Evolutionary conservation across 768 basidiomycete genomes (phyloP), one percentile per base, ranked within the genome.

Genomic region (Psilocybe azurescens): DNA sequence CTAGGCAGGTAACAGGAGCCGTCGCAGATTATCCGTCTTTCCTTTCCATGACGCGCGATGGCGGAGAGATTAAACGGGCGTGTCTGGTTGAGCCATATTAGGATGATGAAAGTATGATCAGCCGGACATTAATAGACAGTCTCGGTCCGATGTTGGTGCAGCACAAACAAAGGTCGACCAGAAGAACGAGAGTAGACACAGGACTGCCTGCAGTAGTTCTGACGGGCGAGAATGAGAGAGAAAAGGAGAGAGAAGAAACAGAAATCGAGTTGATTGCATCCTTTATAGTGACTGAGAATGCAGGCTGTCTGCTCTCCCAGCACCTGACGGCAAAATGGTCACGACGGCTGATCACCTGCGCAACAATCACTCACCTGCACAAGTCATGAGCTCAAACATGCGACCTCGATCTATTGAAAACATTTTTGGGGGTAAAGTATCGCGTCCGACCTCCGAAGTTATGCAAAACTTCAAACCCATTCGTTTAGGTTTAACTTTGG

Each of bases 311-410:
- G 48, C 51, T 59, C 67, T 64, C 67, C 60, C 63, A 65, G 62
- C 68, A 69, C 66, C 68, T 69, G 68, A 65, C 64, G 46, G 38
- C 11, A 18, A 56, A 56, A 56, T 55, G 66, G 61, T 69, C 68
- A 69, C 64, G 65, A 50, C 58, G 52, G 53, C 49, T 63, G 66
- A 64, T 69, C 68, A 69, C 62, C 68, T 69, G 68, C 53, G 58
- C 66, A 50, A 56, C 59, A 60, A 64, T 65, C 61, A 53, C 66
- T 60, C 68, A 69, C 59, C 68, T 67, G 68, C 39, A 49, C 64
- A 65, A 64, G 68, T 69, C 68, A 69, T 67, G 65, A 59, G 68
- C 68, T 55, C 65, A 53, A 63, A 55, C 60, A 65, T 60, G 67
- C 52, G 62, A 66, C 56, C 52, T 20, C 48, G 29, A 52, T 53